phyloP scores from a whole-genome alignment of 352 stramenopile genomes.

The Globisporangium cystogenes region DNA sequence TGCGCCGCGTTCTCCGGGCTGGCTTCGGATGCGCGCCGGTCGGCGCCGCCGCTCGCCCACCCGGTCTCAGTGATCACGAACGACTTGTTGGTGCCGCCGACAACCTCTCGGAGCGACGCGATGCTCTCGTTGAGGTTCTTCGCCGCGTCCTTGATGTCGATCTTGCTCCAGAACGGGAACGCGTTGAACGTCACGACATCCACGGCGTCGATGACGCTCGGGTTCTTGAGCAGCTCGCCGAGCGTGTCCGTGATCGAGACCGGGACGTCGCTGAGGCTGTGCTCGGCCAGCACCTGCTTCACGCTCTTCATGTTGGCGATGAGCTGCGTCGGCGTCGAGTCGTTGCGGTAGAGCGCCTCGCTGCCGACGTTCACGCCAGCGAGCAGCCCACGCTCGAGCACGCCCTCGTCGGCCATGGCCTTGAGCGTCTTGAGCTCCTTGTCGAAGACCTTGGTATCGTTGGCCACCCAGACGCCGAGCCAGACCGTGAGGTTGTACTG shows the following conservation, averaged over 20 bases:
- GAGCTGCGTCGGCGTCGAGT: slow-evolving; percentile 76
- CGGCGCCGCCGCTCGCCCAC: slow-evolving; percentile 63
- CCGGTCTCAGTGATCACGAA: slow-evolving; percentile 82
- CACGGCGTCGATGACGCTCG: slow-evolving; percentile 62
- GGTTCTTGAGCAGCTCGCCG: slow-evolving; percentile 70
- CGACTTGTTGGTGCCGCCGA: slow-evolving; percentile 62
- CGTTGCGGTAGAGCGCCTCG: slow-evolving; percentile 73
- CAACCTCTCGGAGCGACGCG: slow-evolving; percentile 50
- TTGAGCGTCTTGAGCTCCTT: slow-evolving; percentile 63
- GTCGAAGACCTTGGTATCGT: slow-evolving; percentile 53
- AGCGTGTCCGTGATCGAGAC: slow-evolving; percentile 82
- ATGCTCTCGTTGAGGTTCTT: slow-evolving; percentile 81
- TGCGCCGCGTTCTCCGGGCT: slow-evolving; percentile 40
- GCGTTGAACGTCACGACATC: slow-evolving; percentile 83
- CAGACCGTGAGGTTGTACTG: slow-evolving; percentile 62
- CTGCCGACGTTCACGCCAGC: slow-evolving; percentile 85
- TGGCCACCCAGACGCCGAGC: slow-evolving; percentile 80
- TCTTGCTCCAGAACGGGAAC: slow-evolving; percentile 83
- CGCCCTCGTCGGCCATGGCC: slow-evolving; percentile 40
- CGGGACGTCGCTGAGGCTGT: slow-evolving; percentile 46
- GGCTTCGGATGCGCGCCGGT: slow-evolving; percentile 57
- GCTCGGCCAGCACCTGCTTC: slow-evolving; percentile 51
- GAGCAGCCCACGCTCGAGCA: slow-evolving; percentile 84
- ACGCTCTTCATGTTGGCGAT: slow-evolving; percentile 68
- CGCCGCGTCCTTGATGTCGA: slow-evolving; percentile 43